Conservation (phyloP, 2,329 filamentous ascomycete genomes). For the Neofusicoccum sp. region DNA sequence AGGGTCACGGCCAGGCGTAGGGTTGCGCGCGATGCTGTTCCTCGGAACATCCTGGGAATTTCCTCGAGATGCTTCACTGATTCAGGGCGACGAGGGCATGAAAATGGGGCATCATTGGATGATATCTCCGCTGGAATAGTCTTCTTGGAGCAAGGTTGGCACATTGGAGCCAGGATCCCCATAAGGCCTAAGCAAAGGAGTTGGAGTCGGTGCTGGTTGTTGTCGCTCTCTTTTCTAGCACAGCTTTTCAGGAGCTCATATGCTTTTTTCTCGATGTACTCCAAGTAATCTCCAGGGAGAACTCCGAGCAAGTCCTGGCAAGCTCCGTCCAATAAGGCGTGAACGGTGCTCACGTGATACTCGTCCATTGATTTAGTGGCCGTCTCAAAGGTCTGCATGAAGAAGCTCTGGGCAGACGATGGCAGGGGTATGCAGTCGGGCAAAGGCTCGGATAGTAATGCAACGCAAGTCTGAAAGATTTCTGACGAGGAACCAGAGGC, state of each 20-base stretch:
- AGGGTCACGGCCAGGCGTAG: slow-evolving; percentile 34
- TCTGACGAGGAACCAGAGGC: slow-evolving; percentile 24
- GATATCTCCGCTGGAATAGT: background rate
- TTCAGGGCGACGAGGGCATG: background rate
- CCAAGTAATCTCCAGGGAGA: slow-evolving; percentile 27
- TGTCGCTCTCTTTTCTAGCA: background rate
- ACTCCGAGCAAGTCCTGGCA: slow-evolving; percentile 33
- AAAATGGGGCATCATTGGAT: background rate
- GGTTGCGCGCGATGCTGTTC: slow-evolving; percentile 27
- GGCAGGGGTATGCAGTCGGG: slow-evolving; percentile 35
- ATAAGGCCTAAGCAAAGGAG: background rate
- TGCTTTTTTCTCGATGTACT: slow-evolving; percentile 9
- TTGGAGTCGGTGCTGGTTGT: background rate
- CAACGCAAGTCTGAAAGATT: slow-evolving; percentile 30
- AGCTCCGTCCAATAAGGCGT: slow-evolving; percentile 40
- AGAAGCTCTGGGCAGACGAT: slow-evolving; percentile 37
- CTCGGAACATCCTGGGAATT: slow-evolving; percentile 6
- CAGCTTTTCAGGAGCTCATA: slow-evolving; percentile 5
- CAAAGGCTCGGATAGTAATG: slow-evolving; percentile 36
- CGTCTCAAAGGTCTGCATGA: slow-evolving; percentile 35
- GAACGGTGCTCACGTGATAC: slow-evolving; percentile 32
- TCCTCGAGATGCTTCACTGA: background rate
- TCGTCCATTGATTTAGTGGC: slow-evolving; percentile 30
- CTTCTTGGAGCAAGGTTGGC: background rate
- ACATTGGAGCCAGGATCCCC: slow-evolving; percentile 2